Conservation (phyloP, 2,329 filamentous ascomycete species). For the Xylariaceae sp. region DNA sequence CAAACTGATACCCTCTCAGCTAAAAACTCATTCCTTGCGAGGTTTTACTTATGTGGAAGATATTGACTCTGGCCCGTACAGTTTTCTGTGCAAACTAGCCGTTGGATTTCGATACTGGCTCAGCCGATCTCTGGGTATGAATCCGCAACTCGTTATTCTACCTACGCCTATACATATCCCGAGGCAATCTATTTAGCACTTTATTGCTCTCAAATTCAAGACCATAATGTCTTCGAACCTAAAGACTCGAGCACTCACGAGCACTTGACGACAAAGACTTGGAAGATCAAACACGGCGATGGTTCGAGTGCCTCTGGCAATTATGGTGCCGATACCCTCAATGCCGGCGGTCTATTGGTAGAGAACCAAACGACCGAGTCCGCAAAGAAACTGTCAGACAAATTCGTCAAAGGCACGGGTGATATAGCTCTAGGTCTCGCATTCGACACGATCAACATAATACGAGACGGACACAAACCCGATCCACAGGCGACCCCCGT, state of each 20-base stretch:
- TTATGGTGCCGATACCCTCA: constrained; percentile 59
- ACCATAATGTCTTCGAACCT: no score
- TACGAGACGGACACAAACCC: constrained; percentile 39
- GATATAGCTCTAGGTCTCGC: constrained; percentile 66
- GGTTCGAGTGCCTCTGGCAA: constrained; percentile 59
- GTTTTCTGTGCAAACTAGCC: no score
- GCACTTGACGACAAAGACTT: no score
- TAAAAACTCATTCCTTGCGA: neutral
- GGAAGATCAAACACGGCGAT: constrained; percentile 61
- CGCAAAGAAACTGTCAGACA: constrained; percentile 51
- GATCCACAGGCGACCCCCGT: constrained; percentile 55
- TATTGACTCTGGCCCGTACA: constrained; percentile 45
- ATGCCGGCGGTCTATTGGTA: constrained; percentile 54
- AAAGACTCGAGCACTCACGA: no score
- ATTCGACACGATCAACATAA: constrained; percentile 59
- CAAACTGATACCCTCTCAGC: constrained; percentile 55
- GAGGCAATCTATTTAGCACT: no score
- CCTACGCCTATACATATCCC: no score
- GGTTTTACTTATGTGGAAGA: neutral
- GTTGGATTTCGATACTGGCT: no score
- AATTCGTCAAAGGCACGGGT: constrained; percentile 54
- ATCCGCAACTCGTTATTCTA: no score
- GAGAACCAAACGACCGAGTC: constrained; percentile 60
- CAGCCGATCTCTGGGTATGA: no score
- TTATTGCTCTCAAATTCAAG: no score